Conservation (phyloP, 2,329 filamentous ascomycete genomes). For the Alternaria arborescens region DNA sequence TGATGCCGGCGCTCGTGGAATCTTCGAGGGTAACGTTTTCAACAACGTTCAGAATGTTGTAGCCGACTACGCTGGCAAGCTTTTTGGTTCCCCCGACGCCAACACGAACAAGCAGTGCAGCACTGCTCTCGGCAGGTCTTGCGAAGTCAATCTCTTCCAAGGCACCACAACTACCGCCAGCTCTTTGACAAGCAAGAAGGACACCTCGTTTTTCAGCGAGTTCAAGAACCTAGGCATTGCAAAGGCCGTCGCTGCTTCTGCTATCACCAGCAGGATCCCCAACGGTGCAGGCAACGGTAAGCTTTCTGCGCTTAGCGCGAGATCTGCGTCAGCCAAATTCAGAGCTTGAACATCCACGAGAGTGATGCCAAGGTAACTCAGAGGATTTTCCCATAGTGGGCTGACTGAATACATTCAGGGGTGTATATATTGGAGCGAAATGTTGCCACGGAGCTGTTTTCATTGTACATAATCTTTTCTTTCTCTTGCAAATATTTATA, state of each 20-base stretch:
- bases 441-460: too few relatives aligned
- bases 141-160: neutral
- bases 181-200: neutral
- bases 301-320: neutral
- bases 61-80: neutral
- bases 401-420: too few relatives aligned
- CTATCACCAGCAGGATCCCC: neutral
- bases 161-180: neutral
- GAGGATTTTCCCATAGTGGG: fast-evolving
- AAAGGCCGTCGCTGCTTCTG: neutral
- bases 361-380: fast-evolving
- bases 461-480: too few relatives aligned
- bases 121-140: neutral
- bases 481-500: too few relatives aligned
- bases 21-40: neutral
- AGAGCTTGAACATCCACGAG: neutral
- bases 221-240: neutral
- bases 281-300: neutral
- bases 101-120: neutral
- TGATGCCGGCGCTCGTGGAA: neutral
- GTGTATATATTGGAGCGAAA: too few relatives aligned
- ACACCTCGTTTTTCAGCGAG: neutral
- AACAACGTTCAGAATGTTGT: neutral
- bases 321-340: neutral
- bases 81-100: neutral